Conservation (phyloP, 352 stramenopile genomes). For the Pythium angustatum region DNA sequence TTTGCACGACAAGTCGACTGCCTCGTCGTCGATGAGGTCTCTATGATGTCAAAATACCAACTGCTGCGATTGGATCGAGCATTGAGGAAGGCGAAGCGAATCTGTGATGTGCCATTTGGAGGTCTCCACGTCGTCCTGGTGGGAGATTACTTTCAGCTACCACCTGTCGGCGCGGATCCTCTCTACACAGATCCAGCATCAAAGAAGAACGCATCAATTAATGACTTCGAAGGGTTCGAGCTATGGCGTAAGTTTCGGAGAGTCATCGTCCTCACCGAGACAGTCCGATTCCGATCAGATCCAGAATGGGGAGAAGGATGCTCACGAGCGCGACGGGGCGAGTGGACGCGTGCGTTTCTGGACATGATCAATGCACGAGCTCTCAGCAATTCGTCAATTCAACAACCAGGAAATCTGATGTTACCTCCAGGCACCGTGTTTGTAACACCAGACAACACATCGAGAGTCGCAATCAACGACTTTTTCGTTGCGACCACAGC, state of each 20-base stretch:
- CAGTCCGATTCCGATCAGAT: conserved; percentile 27
- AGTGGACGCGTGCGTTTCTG: neutral
- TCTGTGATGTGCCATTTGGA: conserved; percentile 6
- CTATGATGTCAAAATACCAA: conserved; percentile 22
- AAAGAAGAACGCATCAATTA: neutral
- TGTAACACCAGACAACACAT: conserved; percentile 14
- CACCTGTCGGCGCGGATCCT: conserved; percentile 1
- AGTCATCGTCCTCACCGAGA: conserved; percentile 16
- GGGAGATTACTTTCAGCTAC: conserved; percentile 9
- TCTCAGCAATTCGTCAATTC: neutral
- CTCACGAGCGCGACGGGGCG: conserved; percentile 16
- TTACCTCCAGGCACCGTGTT: conserved; percentile 9
- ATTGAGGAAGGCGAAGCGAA: conserved; percentile 3
- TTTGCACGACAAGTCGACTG: conserved; percentile 16
- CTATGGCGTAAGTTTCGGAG: conserved; percentile 9
- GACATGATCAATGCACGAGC: conserved; percentile 5
- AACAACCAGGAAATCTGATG: neutral
- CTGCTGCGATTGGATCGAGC: conserved; percentile 10
- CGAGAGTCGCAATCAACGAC: conserved; percentile 15
- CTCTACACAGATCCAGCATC: neutral
- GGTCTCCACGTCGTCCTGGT: conserved; percentile 2
- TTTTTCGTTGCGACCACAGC: conserved; percentile 9
- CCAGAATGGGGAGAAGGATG: conserved; percentile 31
- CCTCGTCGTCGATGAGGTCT: conserved; percentile 22
- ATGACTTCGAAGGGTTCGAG: conserved; percentile 10